Percentiles rank a stretch among this genome's conserved stretches.
Conservation (phyloP, 345 rosid species). For the Citrus sinensis region DNA sequence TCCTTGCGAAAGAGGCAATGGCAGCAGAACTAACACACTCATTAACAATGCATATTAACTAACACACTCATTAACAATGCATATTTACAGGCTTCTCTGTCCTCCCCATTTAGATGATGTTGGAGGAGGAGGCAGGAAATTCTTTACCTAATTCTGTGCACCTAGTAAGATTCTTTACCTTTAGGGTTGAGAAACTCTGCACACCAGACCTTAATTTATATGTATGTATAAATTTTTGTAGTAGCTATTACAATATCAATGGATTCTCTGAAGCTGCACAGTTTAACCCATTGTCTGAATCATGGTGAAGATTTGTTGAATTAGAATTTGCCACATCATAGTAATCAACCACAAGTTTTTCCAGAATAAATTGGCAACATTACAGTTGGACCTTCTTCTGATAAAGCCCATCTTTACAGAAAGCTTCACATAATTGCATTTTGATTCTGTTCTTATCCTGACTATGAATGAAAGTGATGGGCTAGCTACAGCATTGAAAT, state of each 20-base stretch:
- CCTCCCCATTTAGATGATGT: background rate
- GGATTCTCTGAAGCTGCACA: background rate
- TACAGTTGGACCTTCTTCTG: background rate
- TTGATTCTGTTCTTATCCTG: background rate
- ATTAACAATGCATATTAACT: background rate
- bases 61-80: background rate
- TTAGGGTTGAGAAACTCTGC: background rate
- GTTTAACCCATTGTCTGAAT: background rate
- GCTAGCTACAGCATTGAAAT: background rate
- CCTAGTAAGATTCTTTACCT: background rate
- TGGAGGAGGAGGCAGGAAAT: background rate
- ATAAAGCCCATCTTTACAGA: background rate
- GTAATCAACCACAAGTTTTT: background rate
- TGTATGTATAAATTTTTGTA: background rate
- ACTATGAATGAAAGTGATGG: background rate
- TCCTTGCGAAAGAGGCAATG: background rate
- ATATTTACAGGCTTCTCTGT: background rate
- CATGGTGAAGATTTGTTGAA: background rate
- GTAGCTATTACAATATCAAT: background rate
- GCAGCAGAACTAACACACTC: no score
- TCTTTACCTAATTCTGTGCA: background rate
- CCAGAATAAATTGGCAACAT: background rate
- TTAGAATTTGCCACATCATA: background rate
- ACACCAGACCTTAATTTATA: background rate
- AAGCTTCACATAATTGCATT: background rate